Conservation (phyloP, 768 basidiomycete genomes). For the Tulasnella sp. region DNA sequence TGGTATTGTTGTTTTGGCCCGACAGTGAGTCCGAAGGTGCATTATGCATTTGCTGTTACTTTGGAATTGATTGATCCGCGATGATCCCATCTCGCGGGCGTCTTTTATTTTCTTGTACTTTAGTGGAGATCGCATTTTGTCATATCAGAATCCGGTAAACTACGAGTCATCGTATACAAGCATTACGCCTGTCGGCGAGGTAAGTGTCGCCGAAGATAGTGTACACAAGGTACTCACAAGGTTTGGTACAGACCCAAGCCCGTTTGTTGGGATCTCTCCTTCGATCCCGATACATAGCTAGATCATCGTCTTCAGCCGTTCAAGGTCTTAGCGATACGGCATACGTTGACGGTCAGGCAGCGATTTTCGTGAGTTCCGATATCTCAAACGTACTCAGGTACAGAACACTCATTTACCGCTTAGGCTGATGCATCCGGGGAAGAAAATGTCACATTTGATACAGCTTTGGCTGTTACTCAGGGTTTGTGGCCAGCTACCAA, state of each 20-base stretch:
- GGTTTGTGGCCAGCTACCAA: constrained; percentile 50
- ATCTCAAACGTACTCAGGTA: neutral
- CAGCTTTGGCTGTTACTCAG: constrained; percentile 53
- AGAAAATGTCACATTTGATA: constrained; percentile 50
- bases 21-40: constrained; percentile 1
- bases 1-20: neutral
- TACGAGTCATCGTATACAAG: constrained; percentile 10
- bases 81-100: neutral
- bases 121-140: constrained; percentile 9
- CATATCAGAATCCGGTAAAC: neutral
- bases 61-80: too few relatives aligned
- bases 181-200: constrained; percentile 15
- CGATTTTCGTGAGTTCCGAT: constrained; percentile 40
- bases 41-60: too few relatives aligned
- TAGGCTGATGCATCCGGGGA: constrained; percentile 59
- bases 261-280: constrained; percentile 42
- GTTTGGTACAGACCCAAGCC: constrained; percentile 39
- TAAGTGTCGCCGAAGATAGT: constrained; percentile 4
- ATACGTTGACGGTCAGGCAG: constrained; percentile 41
- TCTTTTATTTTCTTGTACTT: neutral
- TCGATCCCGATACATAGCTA: constrained; percentile 41
- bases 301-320: constrained; percentile 42
- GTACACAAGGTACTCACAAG: too few relatives aligned
- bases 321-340: constrained; percentile 26
- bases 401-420: neutral